Evolutionary conservation across 148 eudicot species (phyloP).

Genomic region (Rhododendron vialii): DNA sequence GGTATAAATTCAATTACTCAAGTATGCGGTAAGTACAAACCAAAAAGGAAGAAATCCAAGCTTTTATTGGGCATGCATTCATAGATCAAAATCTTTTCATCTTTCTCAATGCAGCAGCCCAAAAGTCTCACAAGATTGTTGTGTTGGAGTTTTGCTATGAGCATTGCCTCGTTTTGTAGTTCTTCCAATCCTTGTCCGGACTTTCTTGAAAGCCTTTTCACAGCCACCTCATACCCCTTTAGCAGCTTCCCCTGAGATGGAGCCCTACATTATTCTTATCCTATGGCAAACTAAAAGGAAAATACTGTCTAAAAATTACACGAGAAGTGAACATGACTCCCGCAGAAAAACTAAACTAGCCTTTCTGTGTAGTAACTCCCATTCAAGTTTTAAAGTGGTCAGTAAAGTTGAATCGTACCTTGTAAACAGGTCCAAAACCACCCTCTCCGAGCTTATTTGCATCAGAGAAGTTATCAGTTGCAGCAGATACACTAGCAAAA

Average conservation of each 20-base stretch:
- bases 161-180: neutral
- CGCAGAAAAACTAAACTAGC: neutral
- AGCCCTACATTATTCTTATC: neutral
- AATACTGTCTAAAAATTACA: neutral
- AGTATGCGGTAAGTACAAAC: neutral
- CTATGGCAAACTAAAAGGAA: neutral
- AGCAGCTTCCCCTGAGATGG: neutral
- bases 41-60: slow-evolving; percentile 8
- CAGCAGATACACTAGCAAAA: neutral
- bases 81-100: slow-evolving; percentile 8
- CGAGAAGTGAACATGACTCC: neutral
- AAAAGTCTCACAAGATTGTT: neutral
- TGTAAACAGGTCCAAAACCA: slow-evolving; percentile 6
- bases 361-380: neutral
- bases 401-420: neutral
- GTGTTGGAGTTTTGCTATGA: neutral
- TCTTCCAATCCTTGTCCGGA: slow-evolving; percentile 4
- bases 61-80: slow-evolving; percentile 5
- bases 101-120: slow-evolving; percentile 3
- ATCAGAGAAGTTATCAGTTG: neutral
- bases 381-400: neutral
- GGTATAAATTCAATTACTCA: neutral
- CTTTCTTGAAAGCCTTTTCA: slow-evolving; percentile 6
- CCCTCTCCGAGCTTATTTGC: slow-evolving; percentile 1
- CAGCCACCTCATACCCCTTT: neutral